Conservation (phyloP, 176 grass and related monocot genomes). For the Thinopyrum elongatum region DNA sequence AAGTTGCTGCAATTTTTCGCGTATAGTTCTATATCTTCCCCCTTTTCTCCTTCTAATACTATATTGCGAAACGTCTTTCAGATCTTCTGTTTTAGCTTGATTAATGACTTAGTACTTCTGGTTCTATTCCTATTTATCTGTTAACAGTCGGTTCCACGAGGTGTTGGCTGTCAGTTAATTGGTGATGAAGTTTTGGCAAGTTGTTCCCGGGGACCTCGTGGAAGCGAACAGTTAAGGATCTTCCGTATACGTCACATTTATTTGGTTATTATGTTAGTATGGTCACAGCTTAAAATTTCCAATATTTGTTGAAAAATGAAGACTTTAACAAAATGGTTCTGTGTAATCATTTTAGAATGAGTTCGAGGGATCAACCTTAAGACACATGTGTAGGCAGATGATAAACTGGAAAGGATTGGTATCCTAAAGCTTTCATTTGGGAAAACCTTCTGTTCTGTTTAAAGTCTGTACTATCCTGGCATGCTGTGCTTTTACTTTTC, state of each 20-base stretch:
- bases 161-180: conserved; percentile 64
- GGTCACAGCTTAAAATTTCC: background rate
- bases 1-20: conserved; percentile 67
- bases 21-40: conserved; percentile 33
- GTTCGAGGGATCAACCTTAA: background rate
- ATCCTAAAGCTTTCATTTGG: background rate
- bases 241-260: conserved; percentile 20
- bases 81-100: background rate
- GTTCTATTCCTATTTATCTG: conserved; percentile 24
- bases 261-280: background rate
- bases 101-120: background rate
- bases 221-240: conserved; percentile 72
- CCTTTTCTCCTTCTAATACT: conserved; percentile 16
- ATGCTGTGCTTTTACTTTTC: background rate
- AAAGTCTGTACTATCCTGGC: background rate
- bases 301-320: background rate
- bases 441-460: background rate
- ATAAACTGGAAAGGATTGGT: background rate
- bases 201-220: conserved; percentile 70
- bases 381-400: background rate
- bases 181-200: conserved; percentile 75
- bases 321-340: background rate
- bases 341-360: background rate
- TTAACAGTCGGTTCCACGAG: conserved; percentile 65
- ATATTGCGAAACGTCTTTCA: conserved; percentile 10